A percentile compares a stretch with the other conserved stretches of the same genome.
These are phyloP conservation scores for Fraxinus greggii DNA, from an alignment of 305 asterid species.

Conservation along the genomic window DNA sequence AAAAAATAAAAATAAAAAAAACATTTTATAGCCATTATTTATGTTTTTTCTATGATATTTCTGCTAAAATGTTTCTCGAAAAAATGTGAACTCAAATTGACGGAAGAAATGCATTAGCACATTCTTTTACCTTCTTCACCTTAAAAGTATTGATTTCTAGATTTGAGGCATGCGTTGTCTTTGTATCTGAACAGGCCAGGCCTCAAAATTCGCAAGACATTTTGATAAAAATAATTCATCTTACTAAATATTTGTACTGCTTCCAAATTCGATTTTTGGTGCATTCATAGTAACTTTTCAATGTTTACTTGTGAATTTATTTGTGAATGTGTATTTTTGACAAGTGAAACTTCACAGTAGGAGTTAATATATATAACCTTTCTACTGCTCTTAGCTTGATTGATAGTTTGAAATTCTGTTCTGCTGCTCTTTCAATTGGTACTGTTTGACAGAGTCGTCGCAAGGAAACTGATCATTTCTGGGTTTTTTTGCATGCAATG, in stretches of 20 bases:
- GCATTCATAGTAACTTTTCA: neutral
- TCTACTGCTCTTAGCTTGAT: slow-evolving; percentile 7
- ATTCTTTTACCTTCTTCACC: neutral
- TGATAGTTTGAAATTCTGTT: neutral
- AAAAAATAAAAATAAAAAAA: too few relatives aligned
- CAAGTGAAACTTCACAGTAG: neutral
- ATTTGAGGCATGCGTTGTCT: neutral
- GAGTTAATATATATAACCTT: neutral
- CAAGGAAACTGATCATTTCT: neutral
- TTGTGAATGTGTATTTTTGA: slow-evolving; percentile 13
- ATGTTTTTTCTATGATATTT: too few relatives aligned
- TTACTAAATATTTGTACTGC: neutral
- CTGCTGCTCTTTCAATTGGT: slow-evolving; percentile 8
- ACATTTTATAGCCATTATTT: too few relatives aligned
- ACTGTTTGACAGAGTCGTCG: neutral
- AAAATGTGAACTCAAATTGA: neutral
- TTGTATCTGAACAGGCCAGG: neutral
- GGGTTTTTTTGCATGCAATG: neutral
- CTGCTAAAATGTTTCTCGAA: too few relatives aligned
- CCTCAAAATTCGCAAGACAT: neutral
- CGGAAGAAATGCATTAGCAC: neutral
- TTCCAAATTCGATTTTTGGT: neutral
- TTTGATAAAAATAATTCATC: neutral
- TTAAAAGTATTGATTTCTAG: neutral
- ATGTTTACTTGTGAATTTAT: neutral